Evolutionary conservation across 1,284 basidiomycete species (phyloP), one percentile per base, ranked within the genome.

Genomic region (Tilletia walkeri): DNA sequence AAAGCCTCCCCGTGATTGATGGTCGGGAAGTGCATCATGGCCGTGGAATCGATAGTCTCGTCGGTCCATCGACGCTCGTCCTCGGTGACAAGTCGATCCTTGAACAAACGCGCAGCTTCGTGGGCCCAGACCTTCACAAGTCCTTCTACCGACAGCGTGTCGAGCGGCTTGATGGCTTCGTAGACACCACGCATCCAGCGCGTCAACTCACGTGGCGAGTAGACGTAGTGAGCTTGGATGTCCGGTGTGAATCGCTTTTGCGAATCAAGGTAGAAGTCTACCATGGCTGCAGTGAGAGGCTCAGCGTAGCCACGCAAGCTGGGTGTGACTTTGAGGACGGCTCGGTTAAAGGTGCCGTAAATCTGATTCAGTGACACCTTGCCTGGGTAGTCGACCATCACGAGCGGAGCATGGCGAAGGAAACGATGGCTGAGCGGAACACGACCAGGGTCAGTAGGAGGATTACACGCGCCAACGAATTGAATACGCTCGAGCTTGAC

Each of bases 301-400:
- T 96, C 94, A 1, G 95, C 89, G 82, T 95, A 96, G 30, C 94
- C 91, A 30, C 95, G 90, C 56, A 99, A 88, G 75, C 91, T 94
- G 36, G 96, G 96, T 6, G 96, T 88, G 70, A 97, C 94, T 85
- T 99, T 99, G 82, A 99, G 90, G 45, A 95, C 87, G 16, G 94
- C 96, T 68, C 96, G 90, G 82, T 93, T 95, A 86, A 99, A 99
- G n/a, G 95, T 99, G 20, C 94, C 93, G 85, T 99, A 99, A 78
- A 99, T 99, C 84, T 99, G 97, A 81, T 95, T 96, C 82, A 99
- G 88, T 9, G 96, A 99, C 14, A 95, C 87, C 84, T 96, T 93
- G 71, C 95, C 96, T 9, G 96, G 96, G 84, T 99, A 99, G 84
- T 99, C 96, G 69, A 99, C 96, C 95, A 99, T 98, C 82, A 99